A percentile compares a stretch with the other conserved stretches of the same genome.
Conservation (phyloP, 1,139 yeast genomes). For the Lodderomyces theae region DNA sequence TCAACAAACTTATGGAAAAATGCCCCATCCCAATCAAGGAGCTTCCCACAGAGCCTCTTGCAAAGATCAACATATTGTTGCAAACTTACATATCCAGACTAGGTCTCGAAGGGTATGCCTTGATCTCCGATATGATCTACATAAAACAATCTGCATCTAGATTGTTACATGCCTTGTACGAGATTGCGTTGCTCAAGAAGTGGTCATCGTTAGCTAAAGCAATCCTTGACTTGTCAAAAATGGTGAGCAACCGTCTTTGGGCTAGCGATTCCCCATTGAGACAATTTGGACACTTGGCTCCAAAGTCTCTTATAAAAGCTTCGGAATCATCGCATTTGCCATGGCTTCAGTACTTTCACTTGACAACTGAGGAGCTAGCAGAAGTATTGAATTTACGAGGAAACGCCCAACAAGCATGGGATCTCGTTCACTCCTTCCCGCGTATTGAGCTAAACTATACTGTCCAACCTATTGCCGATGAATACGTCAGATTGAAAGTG, state of each 20-base stretch:
- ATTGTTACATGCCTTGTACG: conserved; percentile 79
- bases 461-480: conserved; percentile 75
- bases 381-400: conserved; percentile 75
- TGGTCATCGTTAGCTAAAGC: conserved; percentile 69
- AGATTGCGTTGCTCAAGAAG: conserved; percentile 64
- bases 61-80: conserved; percentile 75
- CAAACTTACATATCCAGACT: conserved; percentile 83
- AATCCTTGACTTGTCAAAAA: conserved; percentile 66
- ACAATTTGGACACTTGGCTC: conserved; percentile 67
- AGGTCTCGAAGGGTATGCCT: conserved; percentile 80
- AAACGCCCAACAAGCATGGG: conserved; percentile 60
- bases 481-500: conserved; percentile 61
- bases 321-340: conserved; percentile 83
- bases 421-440: conserved; percentile 72
- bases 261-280: conserved; percentile 79
- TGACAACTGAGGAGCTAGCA: conserved; percentile 74
- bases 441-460: conserved; percentile 53
- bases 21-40: conserved; percentile 89
- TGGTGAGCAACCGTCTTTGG: conserved; percentile 86
- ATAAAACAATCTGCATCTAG: conserved; percentile 94
- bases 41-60: conserved; percentile 62
- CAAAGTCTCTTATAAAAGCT: conserved; percentile 64
- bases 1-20: conserved; percentile 62
- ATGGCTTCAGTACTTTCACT: conserved; percentile 72
- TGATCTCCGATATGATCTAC: conserved; percentile 91